Conservation (phyloP, 306 rosid genomes). For the Cucurbita argyrosperma region DNA sequence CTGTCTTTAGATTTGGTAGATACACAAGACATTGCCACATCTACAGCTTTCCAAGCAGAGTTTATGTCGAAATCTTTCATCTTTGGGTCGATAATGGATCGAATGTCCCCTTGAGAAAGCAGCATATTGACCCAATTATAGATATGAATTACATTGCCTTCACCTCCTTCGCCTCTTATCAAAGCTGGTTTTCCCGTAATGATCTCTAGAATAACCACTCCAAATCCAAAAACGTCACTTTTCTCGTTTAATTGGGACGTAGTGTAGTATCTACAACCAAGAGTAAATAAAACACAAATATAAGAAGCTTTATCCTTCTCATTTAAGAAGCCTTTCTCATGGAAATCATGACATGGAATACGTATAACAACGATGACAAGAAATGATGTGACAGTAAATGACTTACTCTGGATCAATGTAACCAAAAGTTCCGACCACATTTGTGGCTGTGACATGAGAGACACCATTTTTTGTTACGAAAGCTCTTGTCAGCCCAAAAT, state of each 20-base stretch:
- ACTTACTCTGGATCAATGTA: slow-evolving; percentile 12
- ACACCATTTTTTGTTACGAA: neutral
- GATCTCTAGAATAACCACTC: neutral
- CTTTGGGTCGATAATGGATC: neutral
- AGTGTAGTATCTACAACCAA: neutral
- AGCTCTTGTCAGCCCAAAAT: slow-evolving; percentile 1
- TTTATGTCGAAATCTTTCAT: neutral
- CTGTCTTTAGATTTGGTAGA: neutral
- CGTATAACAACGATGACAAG: no score
- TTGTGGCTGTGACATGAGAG: slow-evolving; percentile 5
- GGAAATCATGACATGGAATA: no score
- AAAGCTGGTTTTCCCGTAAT: neutral
- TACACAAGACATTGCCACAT: neutral
- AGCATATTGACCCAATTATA: neutral
- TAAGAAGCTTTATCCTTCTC: neutral
- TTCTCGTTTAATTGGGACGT: neutral
- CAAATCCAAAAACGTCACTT: slow-evolving; percentile 6
- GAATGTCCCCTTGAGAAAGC: neutral
- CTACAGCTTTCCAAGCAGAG: slow-evolving; percentile 3
- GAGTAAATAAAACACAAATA: neutral
- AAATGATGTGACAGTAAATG: neutral
- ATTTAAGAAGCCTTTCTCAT: no score
- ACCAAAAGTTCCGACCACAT: slow-evolving; percentile 6
- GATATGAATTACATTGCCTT: neutral
- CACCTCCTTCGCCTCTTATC: neutral